Conservation (phyloP, 495 filamentous ascomycete genomes). For the Diplogelasinospora grovesii region DNA sequence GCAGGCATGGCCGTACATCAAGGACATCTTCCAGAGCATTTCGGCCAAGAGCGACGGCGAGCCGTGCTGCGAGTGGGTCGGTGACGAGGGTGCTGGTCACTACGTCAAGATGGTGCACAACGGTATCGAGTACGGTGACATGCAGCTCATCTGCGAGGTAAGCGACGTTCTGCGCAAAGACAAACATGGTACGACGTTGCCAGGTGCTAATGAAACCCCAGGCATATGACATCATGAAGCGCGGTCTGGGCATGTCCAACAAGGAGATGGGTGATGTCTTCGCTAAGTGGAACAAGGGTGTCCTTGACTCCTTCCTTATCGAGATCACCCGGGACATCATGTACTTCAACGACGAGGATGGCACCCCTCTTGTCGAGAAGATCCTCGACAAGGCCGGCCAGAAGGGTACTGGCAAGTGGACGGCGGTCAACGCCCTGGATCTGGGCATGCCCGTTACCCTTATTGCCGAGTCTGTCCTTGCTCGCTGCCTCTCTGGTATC, state of each 20-base stretch:
- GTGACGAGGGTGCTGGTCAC: constrained; percentile 97
- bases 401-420: constrained; percentile 99
- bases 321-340: constrained; percentile 98
- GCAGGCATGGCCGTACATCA: constrained; percentile 96
- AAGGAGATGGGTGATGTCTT: constrained; percentile 96
- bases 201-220: constrained; percentile 41
- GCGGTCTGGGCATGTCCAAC: constrained; percentile 72
- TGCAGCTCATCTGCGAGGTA: constrained; percentile 99
- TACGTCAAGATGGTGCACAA: constrained; percentile 99
- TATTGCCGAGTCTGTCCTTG: constrained; percentile 94
- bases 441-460: constrained; percentile 98
- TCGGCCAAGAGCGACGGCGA: constrained; percentile 94
- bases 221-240: constrained; percentile 99
- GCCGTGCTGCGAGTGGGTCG: constrained; percentile 98
- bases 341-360: constrained; percentile 93
- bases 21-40: constrained; percentile 97
- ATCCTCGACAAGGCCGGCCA: constrained; percentile 97
- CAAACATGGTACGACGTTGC: background rate
- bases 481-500: constrained; percentile 86
- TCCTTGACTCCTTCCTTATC: constrained; percentile 98
- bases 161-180: constrained; percentile 11
- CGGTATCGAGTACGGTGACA: constrained; percentile 99
- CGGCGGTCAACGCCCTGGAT: constrained; percentile 96
- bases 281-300: constrained; percentile 95
- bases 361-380: constrained; percentile 87